Conservation (phyloP, 345 rosid genomes). For the Lepidium africanum region DNA sequence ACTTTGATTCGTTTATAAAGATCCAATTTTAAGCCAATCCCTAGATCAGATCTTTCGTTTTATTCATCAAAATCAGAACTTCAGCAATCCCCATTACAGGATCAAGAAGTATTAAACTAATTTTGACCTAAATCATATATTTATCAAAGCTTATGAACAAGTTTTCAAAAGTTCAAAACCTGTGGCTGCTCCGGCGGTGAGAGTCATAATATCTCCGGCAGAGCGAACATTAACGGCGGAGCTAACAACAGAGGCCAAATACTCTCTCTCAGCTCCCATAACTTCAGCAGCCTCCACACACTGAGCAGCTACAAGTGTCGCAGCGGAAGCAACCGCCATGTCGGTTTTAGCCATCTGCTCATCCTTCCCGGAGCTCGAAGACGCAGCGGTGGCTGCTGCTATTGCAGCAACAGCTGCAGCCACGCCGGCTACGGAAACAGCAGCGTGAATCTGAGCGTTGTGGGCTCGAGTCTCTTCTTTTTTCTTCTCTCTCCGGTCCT, state of each 20-base stretch:
- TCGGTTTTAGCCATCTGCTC: slow-evolving; percentile 80
- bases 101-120: neutral
- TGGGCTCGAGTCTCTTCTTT: slow-evolving; percentile 75
- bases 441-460: slow-evolving; percentile 85
- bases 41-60: neutral
- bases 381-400: slow-evolving; percentile 70
- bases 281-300: slow-evolving; percentile 91
- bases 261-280: slow-evolving; percentile 85
- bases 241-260: slow-evolving; percentile 60
- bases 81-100: neutral
- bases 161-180: slow-evolving; percentile 28
- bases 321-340: slow-evolving; percentile 85
- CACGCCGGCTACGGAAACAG: slow-evolving; percentile 74
- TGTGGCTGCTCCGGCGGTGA: slow-evolving; percentile 89
- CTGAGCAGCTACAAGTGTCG: slow-evolving; percentile 78
- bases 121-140: neutral
- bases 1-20: neutral
- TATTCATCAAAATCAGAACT: neutral
- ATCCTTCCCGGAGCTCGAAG: slow-evolving; percentile 61
- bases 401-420: slow-evolving; percentile 86
- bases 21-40: neutral
- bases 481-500: slow-evolving; percentile 80
- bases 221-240: slow-evolving; percentile 80
- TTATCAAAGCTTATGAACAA: neutral
- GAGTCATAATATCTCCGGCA: slow-evolving; percentile 77